Evolutionary conservation across 345 rosid genomes (phyloP), one percentile per base, ranked within the genome.

Genomic region (Linum usitatissimum): DNA sequence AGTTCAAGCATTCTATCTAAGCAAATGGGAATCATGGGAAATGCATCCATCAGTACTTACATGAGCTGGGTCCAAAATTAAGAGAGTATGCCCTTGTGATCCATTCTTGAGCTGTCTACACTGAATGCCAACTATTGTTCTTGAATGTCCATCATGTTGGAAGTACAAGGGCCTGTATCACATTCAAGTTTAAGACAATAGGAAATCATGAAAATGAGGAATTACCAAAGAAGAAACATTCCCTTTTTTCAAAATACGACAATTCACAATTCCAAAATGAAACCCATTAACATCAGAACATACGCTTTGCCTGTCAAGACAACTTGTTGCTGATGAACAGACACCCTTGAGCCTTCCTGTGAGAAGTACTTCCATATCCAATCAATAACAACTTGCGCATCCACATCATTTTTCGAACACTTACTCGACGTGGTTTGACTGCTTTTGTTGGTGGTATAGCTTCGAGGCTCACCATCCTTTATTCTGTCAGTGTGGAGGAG

Each of bases 301-400:
- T 73, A 84, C 93, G 75, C 57, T 73, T 71, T 86, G 60, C 70
- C 74, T 19, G 77, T 77, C 38, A 80, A 71, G 61, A 78, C 72
- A 74, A 86, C 83, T 55, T 0, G 65, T 30, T 13, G 69, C 59
- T 59, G 30, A 61, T 55, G 59, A 18, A 68, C 67, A 57, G 72
- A 64, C 57, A 71, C 55, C 9, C 55, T 67, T 30, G 66, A 72
- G 55, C 73, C 76, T 61, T 72, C 73, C 53, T 75, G 81, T 7
- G 87, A 76, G 73, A 86, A 89, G 70, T 89, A 86, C 75, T 77
- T 81, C 94, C 94, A 84, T 57, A 89, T 84, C 96, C 96, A 84
- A 14, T 83, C 89, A 66, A 81, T 69, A 20, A 89, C 83, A 74
- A 74, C 68, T 55, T 70, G 81, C 68, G 63, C 77, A 62, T 83